Conservation (phyloP, 805 yeast genomes). For the Dipodascus albidus region DNA sequence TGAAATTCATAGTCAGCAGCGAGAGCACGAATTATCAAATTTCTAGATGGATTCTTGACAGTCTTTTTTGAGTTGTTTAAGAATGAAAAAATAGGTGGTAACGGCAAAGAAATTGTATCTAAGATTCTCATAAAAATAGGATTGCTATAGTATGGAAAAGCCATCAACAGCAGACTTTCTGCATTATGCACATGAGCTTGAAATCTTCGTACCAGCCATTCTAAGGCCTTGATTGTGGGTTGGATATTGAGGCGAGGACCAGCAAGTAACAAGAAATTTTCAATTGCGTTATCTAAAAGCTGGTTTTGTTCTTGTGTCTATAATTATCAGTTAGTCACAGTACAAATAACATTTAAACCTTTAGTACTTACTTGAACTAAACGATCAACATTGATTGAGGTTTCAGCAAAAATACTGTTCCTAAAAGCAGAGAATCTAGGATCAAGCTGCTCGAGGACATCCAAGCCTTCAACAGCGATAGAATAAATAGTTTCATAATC, state of each 20-base stretch:
- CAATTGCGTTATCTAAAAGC: conserved; percentile 64
- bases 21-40: conserved; percentile 62
- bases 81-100: conserved; percentile 77
- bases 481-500: conserved; percentile 76
- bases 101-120: conserved; percentile 45
- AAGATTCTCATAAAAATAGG: conserved; percentile 68
- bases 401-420: conserved; percentile 67
- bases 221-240: conserved; percentile 73
- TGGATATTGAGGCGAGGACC: conserved; percentile 68
- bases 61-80: conserved; percentile 54
- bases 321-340: neutral
- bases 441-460: conserved; percentile 61
- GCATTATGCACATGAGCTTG: conserved; percentile 70
- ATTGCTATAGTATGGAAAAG: conserved; percentile 69
- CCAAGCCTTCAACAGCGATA: conserved; percentile 63
- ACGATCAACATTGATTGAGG: conserved; percentile 72
- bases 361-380: conserved; percentile 44
- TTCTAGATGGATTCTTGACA: conserved; percentile 52
- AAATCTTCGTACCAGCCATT: conserved; percentile 91
- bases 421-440: conserved; percentile 62
- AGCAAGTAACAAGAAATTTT: conserved; percentile 58
- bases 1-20: conserved; percentile 52
- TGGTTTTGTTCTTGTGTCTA: conserved; percentile 56
- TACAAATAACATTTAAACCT: neutral
- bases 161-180: conserved; percentile 57